Base-by-base conservation (phyloP, 805 yeast genomes). In the Cyberlindnera maclurae region DNA sequence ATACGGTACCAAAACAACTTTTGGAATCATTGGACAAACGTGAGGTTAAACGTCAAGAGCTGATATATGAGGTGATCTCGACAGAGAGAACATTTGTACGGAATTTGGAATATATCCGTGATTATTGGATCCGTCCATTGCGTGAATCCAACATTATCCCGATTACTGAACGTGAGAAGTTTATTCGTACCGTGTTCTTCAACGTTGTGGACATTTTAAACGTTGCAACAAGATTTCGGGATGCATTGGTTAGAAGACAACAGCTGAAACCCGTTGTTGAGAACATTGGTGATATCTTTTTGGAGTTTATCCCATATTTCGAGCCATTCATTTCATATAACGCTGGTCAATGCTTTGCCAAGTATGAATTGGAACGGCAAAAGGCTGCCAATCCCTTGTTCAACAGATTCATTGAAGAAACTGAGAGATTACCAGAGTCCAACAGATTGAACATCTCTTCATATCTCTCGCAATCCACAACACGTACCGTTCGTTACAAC, bases 61-160 rank as follows among this genome's bases (percentile, higher is more conserved):
- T 89, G 46, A 93, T 93, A 34, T 90, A 87, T 64, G 98, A 93
- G 63, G 82, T 89, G 26, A 84, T 87, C 36, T 84, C 84, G 47
- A 90, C 97, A 2, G 97, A 93, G 64, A 75, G 97, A 42, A 95
- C 93, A 49, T 93, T 89, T 60, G 95, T 93, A 38, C 89, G 88
- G 63, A 96, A 93, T 54, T 68, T 93, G 53, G 98, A 93, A 60
- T 85, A 89, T 48, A 71, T 93, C 51, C 77, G 95, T 32, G 97
- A 93, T 58, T 87, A 83, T 49, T 93, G 96, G 78, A 89, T 93
- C 59, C 76, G 86, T 62, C 96, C 97, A 2, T 67, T 93, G 40
- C 71, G 95, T 7, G 87, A 84, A 47, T 81, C 93, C 0, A 84
- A 82, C 51, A 82, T 88, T 43, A 88, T 94, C 37, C 93, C 96